A percentile compares a stretch with the other conserved stretches of the same genome.
These are phyloP conservation scores for Drechslera avenae DNA, from an alignment of 2,329 filamentous ascomycete genomes.

Conservation along the genomic window DNA sequence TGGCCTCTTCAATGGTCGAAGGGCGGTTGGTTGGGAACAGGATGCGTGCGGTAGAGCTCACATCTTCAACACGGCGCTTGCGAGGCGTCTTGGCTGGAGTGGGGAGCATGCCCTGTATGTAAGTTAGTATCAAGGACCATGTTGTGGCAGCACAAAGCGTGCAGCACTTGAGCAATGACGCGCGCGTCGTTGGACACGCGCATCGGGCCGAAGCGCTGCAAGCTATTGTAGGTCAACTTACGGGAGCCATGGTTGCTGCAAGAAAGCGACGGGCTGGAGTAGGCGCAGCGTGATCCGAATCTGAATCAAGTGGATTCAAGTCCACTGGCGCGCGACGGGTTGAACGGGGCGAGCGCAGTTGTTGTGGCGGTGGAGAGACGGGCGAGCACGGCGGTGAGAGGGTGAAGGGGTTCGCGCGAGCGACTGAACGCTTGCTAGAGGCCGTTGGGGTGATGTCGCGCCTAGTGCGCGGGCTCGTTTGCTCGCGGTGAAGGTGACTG, in stretches of 20 bases:
- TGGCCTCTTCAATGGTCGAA: slow-evolving; percentile 61
- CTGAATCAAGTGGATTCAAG: slow-evolving; percentile 31
- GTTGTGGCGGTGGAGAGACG: slow-evolving; percentile 34
- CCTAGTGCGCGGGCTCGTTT: slow-evolving; percentile 29
- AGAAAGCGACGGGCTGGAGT: slow-evolving; percentile 35
- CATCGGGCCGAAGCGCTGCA: background rate
- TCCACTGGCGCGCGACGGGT: slow-evolving; percentile 37
- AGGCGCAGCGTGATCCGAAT: slow-evolving; percentile 36
- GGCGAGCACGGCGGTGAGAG: slow-evolving; percentile 53
- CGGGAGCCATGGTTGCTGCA: slow-evolving; percentile 34
- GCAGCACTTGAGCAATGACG: background rate
- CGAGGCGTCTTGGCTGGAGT: slow-evolving; percentile 79
- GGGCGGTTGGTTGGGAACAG: slow-evolving; percentile 69
- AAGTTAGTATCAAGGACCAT: slow-evolving; percentile 7
- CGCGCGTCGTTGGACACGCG: slow-evolving; percentile 6
- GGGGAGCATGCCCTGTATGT: slow-evolving; percentile 64
- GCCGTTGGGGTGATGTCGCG: slow-evolving; percentile 41
- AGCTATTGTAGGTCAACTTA: slow-evolving; percentile 19
- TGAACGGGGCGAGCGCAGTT: slow-evolving; percentile 37
- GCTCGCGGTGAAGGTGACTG: slow-evolving; percentile 34
- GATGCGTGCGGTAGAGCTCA: slow-evolving; percentile 58
- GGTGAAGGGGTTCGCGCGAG: slow-evolving; percentile 55
- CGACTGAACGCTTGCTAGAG: slow-evolving; percentile 24
- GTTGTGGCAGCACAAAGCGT: background rate
- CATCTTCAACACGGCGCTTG: slow-evolving; percentile 58